Base-by-base conservation (phyloP, 768 basidiomycete species). In the Dioszegia hungarica region DNA sequence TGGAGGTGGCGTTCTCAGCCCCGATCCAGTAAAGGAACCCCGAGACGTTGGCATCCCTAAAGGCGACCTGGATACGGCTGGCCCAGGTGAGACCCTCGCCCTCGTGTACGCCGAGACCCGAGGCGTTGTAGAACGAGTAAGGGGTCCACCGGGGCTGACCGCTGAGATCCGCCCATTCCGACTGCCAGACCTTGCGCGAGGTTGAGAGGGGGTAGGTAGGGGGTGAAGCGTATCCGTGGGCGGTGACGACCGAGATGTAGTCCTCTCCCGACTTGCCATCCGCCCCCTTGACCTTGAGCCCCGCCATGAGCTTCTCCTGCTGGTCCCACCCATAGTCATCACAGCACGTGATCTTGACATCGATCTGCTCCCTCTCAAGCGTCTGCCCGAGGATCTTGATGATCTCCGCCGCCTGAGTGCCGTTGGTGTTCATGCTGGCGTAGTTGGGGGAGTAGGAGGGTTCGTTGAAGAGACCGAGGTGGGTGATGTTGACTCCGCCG, bases 331-430 rank as follows among this genome's bases (percentile, higher is more conserved):
- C 55, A 27, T 57, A 47, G 24, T 49, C 47, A 25, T 57, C 55
- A 28, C 55, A 57, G 28, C 55, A 57, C 14, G 47, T 49, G 17
- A 57, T 22, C 47, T 57, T 33, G 45, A 57, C 47, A 28, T 57
- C 46, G 37, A 57, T 47, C 22, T 33, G 20, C 28, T 57, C 47
- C 25, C 37, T n/a, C 28, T 57, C 29, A 9, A 57, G 10, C 22
- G 55, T 57, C 43, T 48, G 22, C 3, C 55, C 55, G 19, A 57
- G 37, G 11, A 57, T 37, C 28, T 40, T 36, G 37, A 57, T 57
- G 25, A 57, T 51, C 24, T 57, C 55, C 48, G 55, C 55, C 8
- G 55, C 55, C 33, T 57, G 55, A 4, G 55, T 57, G 17, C 55
- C 55, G 36, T 57, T 57, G 17, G 55, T 33, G 10, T 15, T 25